A percentile compares a stretch with the other conserved stretches of the same genome.
Conservation (phyloP, 2,329 filamentous ascomycete species). For the Boeremia exigua region DNA sequence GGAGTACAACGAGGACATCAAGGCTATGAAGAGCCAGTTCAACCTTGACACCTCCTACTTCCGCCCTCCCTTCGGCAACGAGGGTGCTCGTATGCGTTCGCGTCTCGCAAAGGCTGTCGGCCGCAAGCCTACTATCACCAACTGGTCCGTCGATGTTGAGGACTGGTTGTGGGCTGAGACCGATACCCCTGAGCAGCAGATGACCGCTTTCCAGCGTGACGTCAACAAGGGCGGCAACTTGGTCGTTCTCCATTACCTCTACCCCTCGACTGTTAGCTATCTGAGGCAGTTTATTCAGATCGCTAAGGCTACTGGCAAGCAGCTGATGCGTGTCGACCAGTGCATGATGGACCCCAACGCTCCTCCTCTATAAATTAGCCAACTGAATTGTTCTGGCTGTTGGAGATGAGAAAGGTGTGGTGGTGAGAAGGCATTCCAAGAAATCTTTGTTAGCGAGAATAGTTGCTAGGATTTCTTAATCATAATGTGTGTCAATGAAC, state of each 20-base stretch:
- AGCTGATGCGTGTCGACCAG: slow-evolving; percentile 71
- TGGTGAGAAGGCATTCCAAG: slow-evolving; percentile 2
- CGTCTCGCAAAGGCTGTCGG: slow-evolving; percentile 59
- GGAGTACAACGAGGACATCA: slow-evolving; percentile 66
- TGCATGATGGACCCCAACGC: slow-evolving; percentile 68
- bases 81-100: slow-evolving; percentile 70
- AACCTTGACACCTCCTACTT: slow-evolving; percentile 60
- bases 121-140: slow-evolving; percentile 63
- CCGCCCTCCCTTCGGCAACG: slow-evolving; percentile 71
- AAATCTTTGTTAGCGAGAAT: background rate
- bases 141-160: slow-evolving; percentile 74
- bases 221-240: slow-evolving; percentile 67
- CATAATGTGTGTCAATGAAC: background rate
- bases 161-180: slow-evolving; percentile 72
- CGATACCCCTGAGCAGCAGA: slow-evolving; percentile 68
- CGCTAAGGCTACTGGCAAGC: slow-evolving; percentile 68
- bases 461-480: slow-evolving; percentile 1
- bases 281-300: slow-evolving; percentile 69
- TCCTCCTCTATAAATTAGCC: slow-evolving; percentile 41
- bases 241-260: slow-evolving; percentile 74
- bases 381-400: background rate
- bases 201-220: slow-evolving; percentile 69
- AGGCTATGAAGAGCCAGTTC: slow-evolving; percentile 52
- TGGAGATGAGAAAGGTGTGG: background rate
- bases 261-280: slow-evolving; percentile 68